These are phyloP conservation scores for Neospermospora avenae DNA, from an alignment of 2,329 filamentous ascomycete species.

Conservation along the genomic window DNA sequence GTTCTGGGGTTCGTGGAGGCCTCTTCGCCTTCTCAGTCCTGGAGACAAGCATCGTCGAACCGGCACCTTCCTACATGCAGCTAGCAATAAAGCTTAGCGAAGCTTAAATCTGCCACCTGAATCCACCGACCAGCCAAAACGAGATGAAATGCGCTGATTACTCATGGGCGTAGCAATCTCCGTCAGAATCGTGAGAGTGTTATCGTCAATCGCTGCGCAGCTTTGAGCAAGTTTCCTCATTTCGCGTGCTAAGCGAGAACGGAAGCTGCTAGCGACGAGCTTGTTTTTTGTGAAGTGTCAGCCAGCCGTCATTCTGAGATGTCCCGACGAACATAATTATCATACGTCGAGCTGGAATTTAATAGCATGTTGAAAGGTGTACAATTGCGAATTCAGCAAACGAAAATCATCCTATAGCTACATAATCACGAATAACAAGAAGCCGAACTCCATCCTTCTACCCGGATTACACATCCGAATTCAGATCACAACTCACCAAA, in stretches of 20 bases:
- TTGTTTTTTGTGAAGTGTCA: background rate
- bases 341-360: no score
- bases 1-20: no score
- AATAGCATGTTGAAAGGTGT: no score
- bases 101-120: background rate
- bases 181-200: background rate
- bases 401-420: no score
- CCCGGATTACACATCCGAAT: background rate
- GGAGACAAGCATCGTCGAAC: background rate
- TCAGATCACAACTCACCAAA: background rate
- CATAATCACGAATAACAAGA: background rate
- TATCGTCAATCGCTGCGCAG: background rate
- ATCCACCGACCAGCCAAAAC: background rate
- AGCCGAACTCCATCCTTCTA: background rate
- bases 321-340: no score
- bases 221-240: constrained; percentile 13
- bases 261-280: background rate
- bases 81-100: background rate
- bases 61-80: background rate
- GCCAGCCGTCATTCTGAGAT: no score
- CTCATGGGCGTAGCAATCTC: background rate
- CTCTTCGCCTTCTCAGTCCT: no score
- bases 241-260: background rate
- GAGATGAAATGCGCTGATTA: background rate
- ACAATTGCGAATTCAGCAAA: no score